Base-by-base conservation (phyloP, 495 filamentous ascomycete species). In the Entonaema liquescens region DNA sequence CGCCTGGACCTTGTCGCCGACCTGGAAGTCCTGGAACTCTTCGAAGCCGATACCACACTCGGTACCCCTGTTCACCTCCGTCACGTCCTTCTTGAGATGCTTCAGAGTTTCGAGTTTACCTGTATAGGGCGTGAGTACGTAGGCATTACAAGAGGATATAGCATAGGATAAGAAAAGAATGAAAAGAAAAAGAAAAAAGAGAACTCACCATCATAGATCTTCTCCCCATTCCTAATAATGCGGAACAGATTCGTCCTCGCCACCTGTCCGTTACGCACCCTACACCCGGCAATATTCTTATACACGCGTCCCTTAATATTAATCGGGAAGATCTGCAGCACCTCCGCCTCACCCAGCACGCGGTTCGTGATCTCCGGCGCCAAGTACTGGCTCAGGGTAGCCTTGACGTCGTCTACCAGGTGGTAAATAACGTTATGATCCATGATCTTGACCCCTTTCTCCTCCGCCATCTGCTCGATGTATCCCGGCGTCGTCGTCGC, bases 351-450 rank as follows among this genome's bases (percentile, higher is more conserved):
- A 56, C 94, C 96, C 0, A 90, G 81, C 9, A 98, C 92, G 57
- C 85, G 88, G 53, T 83, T 82, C 19, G 84, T 89, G 31, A 95
- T 79, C 0, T 79, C 75, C 23, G 90, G 90, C 7, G 90, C 68
- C 17, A 99, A 84, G 49, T 88, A 81, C 64, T 90, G 87, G 63
- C 86, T 89, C 62, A 99, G 74, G 38, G 80, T 84, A 0, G 78
- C 87, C 76, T 88, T 91, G 53, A 97, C 90, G 59, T 93, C 91
- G 74, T 98, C 94, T 9, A 92, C 87, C 9, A 98, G 84, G 61
- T 91, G 89, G 77, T 99, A 98, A 71, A 99, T 99, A 71, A 99
- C 88, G 68, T 91, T 97, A 75, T 95, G 89, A 57, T 97, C 89
- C 69, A 98, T 73, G 23, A 99, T 90, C 44, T 79, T 81, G 35